Evolutionary conservation across 2,329 filamentous ascomycete species (phyloP).

Genomic region (Claviceps maximensis): DNA sequence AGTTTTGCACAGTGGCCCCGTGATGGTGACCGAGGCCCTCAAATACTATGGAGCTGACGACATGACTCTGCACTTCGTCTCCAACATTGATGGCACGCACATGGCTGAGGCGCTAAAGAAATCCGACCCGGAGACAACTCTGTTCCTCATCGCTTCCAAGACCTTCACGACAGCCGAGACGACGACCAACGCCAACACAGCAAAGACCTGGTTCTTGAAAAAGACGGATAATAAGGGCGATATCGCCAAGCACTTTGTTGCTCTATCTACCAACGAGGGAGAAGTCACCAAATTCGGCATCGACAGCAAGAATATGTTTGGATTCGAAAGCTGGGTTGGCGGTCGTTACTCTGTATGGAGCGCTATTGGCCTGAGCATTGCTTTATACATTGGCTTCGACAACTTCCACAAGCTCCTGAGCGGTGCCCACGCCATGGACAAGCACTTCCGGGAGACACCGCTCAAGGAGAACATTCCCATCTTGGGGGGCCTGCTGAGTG

Average conservation of each 20-base stretch:
- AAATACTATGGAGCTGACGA: conserved; percentile 83
- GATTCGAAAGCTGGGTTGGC: conserved; percentile 96
- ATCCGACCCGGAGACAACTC: conserved; percentile 93
- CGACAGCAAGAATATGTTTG: conserved; percentile 98
- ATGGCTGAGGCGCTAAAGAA: conserved; percentile 81
- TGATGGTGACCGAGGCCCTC: conserved; percentile 97
- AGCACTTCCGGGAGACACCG: conserved; percentile 87
- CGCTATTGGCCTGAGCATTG: conserved; percentile 89
- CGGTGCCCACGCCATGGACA: conserved; percentile 95
- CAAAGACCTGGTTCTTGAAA: conserved; percentile 93
- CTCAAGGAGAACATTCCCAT: conserved; percentile 91
- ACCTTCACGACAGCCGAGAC: conserved; percentile 99
- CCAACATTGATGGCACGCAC: conserved; percentile 98
- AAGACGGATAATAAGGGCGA: conserved; percentile 62
- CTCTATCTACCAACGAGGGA: conserved; percentile 85
- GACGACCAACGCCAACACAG: conserved; percentile 89
- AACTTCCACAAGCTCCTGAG: conserved; percentile 95
- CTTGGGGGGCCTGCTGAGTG: conserved; percentile 81
- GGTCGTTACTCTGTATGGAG: conserved; percentile 98
- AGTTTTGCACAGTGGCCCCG: conserved; percentile 55
- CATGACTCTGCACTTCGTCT: conserved; percentile 92
- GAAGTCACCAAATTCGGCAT: conserved; percentile 99
- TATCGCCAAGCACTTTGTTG: conserved; percentile 98
- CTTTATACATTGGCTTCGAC: conserved; percentile 89
- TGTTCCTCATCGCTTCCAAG: conserved; percentile 97